Percentiles rank a stretch among this genome's conserved stretches.
Evolutionary conservation across 352 stramenopile genomes (phyloP).

Genomic region (Phytophthora litchii): DNA sequence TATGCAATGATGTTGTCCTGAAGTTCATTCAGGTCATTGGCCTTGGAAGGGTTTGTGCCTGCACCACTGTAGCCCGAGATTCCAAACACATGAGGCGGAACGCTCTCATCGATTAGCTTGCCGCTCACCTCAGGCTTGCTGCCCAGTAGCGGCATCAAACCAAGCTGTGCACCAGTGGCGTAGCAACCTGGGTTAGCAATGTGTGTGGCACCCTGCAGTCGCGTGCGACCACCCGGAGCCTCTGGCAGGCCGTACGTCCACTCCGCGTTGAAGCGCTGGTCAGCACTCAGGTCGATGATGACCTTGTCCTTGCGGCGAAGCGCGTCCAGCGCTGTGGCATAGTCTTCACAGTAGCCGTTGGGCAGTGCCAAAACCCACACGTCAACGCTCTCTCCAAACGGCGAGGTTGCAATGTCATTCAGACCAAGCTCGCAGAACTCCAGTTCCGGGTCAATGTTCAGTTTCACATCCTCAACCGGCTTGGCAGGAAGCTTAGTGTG

Average conservation of each 20-base stretch:
- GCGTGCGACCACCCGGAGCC: conserved; percentile 59
- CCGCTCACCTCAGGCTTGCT: conserved; percentile 58
- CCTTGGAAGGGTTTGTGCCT: conserved; percentile 78
- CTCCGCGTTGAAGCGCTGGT: conserved; percentile 87
- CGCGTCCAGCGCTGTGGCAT: conserved; percentile 70
- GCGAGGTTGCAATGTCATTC: conserved; percentile 69
- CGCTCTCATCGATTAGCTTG: conserved; percentile 59
- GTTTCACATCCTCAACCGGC: conserved; percentile 35
- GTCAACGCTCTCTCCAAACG: conserved; percentile 79
- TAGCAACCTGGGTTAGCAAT: conserved; percentile 92
- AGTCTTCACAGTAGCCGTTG: conserved; percentile 88
- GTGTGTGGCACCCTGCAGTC: conserved; percentile 69
- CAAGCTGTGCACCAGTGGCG: conserved; percentile 81
- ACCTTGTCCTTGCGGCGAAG: conserved; percentile 76
- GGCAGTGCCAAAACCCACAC: conserved; percentile 89
- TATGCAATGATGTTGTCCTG: conserved; percentile 91
- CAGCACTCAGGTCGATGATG: conserved; percentile 88
- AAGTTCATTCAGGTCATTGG: conserved; percentile 84
- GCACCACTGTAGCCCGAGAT: conserved; percentile 90
- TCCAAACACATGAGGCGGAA: conserved; percentile 87
- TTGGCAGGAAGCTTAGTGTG: conserved; percentile 81
- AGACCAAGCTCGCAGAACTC: conserved; percentile 86
- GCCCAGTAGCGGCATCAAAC: conserved; percentile 79
- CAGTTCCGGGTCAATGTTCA: conserved; percentile 76
- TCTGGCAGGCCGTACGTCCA: conserved; percentile 90